These are phyloP conservation scores for Xylaria flabelliformis DNA, from an alignment of 495 filamentous ascomycete genomes.

Conservation along the genomic window DNA sequence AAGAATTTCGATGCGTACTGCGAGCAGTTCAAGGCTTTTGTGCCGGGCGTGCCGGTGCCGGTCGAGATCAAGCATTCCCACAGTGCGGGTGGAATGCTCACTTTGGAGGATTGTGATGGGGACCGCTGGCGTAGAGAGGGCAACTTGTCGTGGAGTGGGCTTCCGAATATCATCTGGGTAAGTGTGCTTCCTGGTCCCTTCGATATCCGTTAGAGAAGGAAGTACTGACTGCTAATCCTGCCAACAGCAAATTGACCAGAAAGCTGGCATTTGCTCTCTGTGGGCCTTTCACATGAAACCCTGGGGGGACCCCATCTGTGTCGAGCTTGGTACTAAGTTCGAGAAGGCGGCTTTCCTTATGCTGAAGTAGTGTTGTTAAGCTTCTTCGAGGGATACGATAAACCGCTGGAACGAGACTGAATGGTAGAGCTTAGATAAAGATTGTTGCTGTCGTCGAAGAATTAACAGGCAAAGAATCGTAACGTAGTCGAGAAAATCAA, in stretches of 20 bases:
- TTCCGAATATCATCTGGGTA: conserved; percentile 23
- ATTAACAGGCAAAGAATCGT: not conserved
- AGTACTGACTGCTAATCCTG: not conserved
- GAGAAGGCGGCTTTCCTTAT: conserved; percentile 23
- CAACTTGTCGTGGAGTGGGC: conserved; percentile 25
- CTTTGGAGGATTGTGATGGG: conserved; percentile 23
- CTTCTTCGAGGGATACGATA: not conserved
- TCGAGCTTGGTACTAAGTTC: conserved; percentile 16
- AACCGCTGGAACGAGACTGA: not conserved
- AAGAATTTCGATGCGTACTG: conserved; percentile 6
- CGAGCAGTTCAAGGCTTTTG: conserved; percentile 13
- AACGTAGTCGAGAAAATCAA: no score
- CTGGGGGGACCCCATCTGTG: conserved; percentile 6
- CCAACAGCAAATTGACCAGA: conserved; percentile 17
- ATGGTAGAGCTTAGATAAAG: not conserved
- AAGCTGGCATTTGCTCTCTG: conserved; percentile 23
- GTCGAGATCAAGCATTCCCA: conserved; percentile 2
- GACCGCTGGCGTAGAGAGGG: conserved; percentile 25
- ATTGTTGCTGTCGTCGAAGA: not conserved
- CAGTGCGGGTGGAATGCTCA: conserved; percentile 15
- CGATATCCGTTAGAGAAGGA: not conserved
- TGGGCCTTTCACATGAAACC: conserved; percentile 26
- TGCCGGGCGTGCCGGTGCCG: conserved; percentile 13
- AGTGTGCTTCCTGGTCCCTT: not conserved
- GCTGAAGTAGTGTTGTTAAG: conserved; percentile 8